Percentiles rank a stretch among this genome's conserved stretches.
Conservation (phyloP, 2,329 filamentous ascomycete genomes). For the Aspergillus quadrilineatus region DNA sequence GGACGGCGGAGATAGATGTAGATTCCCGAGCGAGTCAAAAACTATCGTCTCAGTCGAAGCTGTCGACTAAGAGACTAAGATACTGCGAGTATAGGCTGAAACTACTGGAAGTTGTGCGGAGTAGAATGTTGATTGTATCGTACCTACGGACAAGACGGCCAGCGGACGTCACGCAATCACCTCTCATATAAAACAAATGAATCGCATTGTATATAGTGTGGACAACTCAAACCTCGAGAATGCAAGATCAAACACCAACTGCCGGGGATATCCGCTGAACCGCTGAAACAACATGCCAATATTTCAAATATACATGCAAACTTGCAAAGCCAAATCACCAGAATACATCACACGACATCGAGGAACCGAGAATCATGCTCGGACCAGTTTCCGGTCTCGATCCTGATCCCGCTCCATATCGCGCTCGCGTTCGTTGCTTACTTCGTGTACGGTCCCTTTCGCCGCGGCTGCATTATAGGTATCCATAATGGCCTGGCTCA, state of each 20-base stretch:
- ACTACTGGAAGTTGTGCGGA: neutral
- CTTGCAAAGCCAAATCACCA: constrained; percentile 6
- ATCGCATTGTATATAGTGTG: neutral
- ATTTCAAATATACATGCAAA: constrained; percentile 9
- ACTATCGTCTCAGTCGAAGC: no score
- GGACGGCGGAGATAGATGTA: no score
- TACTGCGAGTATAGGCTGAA: neutral
- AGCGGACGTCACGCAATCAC: neutral
- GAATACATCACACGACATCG: constrained; percentile 11
- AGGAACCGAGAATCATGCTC: constrained; percentile 15
- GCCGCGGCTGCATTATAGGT: constrained; percentile 38
- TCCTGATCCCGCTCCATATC: constrained; percentile 22
- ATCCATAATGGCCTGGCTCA: constrained; percentile 45
- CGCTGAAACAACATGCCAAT: constrained; percentile 21
- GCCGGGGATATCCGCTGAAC: constrained; percentile 27
- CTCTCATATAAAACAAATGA: neutral
- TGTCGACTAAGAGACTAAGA: no score
- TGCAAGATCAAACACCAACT: constrained; percentile 11
- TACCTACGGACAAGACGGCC: neutral
- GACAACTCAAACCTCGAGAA: neutral
- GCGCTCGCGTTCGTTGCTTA: constrained; percentile 21
- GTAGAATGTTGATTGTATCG: neutral
- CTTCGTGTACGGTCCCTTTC: constrained; percentile 28
- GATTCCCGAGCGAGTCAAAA: no score
- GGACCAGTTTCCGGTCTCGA: constrained; percentile 32